Conservation (phyloP, 257 asterid species). For the Solanum clarkiae region DNA sequence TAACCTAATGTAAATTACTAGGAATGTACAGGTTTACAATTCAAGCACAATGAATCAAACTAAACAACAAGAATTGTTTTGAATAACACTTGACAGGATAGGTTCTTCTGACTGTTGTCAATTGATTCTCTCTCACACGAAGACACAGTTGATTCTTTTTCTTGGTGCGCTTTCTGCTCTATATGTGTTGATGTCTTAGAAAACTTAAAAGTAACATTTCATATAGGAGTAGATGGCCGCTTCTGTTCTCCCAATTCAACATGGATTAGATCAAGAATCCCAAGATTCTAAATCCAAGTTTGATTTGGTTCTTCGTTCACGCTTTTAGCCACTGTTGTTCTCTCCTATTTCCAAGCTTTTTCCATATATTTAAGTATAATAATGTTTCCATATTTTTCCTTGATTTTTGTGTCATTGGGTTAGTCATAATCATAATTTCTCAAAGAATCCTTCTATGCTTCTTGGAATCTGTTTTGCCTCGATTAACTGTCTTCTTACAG, state of each 20-base stretch:
- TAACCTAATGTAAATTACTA: not conserved
- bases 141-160: not conserved
- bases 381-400: not conserved
- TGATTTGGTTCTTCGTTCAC: not conserved
- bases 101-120: not conserved
- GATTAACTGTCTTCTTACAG: not conserved
- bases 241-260: not conserved
- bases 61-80: not conserved
- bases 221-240: not conserved
- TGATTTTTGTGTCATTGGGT: not conserved
- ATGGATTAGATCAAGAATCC: not conserved
- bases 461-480: not conserved
- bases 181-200: not conserved
- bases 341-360: not conserved
- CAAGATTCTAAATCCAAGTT: not conserved
- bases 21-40: not conserved
- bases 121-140: not conserved
- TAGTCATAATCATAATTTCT: not conserved
- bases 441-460: not conserved
- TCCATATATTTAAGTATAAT: not conserved
- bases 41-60: not conserved
- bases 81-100: not conserved
- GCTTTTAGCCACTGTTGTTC: not conserved
- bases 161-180: not conserved
- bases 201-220: not conserved